Conservation (phyloP, 306 rosid genomes). For the Malus fusca region DNA sequence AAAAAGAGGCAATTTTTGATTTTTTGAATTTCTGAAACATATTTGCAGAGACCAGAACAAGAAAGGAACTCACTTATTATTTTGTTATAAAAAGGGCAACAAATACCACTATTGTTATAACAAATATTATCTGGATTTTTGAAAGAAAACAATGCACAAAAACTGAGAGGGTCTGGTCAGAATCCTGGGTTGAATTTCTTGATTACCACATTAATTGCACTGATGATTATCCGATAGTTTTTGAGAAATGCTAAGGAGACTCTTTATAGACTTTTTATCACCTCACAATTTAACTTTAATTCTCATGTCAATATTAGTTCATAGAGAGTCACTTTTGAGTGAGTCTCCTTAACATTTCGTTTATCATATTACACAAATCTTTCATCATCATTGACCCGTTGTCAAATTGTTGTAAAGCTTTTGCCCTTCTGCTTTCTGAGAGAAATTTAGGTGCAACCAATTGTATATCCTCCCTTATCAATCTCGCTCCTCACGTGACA, state of each 20-base stretch:
- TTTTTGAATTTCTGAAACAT: background rate
- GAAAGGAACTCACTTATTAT: background rate
- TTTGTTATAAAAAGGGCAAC: background rate
- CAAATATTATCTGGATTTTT: background rate
- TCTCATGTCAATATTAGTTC: rapidly evolving
- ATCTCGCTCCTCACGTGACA: background rate
- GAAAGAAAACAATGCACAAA: constrained; percentile 7
- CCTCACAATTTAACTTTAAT: no score
- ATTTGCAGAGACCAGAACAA: background rate
- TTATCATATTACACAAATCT: background rate
- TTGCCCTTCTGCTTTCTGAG: background rate
- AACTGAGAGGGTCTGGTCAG: background rate
- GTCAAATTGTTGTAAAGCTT: background rate
- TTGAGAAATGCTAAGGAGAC: background rate
- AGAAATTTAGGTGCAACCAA: no score
- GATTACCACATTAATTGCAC: constrained; percentile 5
- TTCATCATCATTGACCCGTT: background rate
- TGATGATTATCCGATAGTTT: background rate
- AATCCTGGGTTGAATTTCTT: constrained; percentile 1
- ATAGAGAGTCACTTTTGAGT: no score
- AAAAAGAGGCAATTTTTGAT: background rate
- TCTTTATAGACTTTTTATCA: no score
- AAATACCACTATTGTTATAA: background rate
- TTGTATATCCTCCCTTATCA: no score
- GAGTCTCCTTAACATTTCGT: no score